A percentile compares a stretch with the other conserved stretches of the same genome.
phyloP scores from a whole-genome alignment of 2,329 filamentous ascomycete genomes.

The Sarocladium kiliense region DNA sequence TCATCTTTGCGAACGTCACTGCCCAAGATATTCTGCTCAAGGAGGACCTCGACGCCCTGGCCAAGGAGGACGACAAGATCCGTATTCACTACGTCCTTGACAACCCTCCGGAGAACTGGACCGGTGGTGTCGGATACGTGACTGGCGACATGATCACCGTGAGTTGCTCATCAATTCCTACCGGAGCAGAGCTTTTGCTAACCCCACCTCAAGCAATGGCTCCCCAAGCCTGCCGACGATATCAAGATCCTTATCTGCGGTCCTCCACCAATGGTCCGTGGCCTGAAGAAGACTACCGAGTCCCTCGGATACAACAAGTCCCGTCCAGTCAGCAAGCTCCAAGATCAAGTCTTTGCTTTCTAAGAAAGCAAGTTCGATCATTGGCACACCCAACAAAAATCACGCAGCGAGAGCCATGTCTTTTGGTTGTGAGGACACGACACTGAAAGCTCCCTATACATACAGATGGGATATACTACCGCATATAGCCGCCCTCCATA shows the following conservation, averaged over 20 bases:
- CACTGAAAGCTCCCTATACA: background rate
- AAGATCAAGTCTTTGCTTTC: constrained; percentile 98
- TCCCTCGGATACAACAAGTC: constrained; percentile 88
- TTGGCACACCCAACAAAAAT: background rate
- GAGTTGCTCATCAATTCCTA: constrained; percentile 21
- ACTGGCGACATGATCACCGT: constrained; percentile 94
- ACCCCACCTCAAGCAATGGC: constrained; percentile 52
- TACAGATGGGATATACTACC: background rate
- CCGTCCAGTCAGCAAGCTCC: constrained; percentile 90
- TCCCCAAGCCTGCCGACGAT: constrained; percentile 78
- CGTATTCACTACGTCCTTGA: constrained; percentile 93
- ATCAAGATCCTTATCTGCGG: constrained; percentile 94
- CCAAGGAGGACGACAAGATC: constrained; percentile 73
- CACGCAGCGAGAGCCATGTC: background rate
- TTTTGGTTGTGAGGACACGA: background rate
- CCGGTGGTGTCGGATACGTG: constrained; percentile 89
- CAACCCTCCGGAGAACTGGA: constrained; percentile 89
- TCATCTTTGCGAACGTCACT: constrained; percentile 97
- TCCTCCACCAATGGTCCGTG: constrained; percentile 92
- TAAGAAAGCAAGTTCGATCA: constrained; percentile 18
- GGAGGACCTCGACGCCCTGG: constrained; percentile 81
- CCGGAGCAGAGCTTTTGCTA: constrained; percentile 19
- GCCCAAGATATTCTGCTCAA: constrained; percentile 86
- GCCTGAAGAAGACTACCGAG: constrained; percentile 94
- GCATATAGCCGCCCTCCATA: background rate